Evolutionary conservation across 345 rosid genomes (phyloP), one percentile per base, ranked within the genome.

Genomic region (Sapria himalayana): DNA sequence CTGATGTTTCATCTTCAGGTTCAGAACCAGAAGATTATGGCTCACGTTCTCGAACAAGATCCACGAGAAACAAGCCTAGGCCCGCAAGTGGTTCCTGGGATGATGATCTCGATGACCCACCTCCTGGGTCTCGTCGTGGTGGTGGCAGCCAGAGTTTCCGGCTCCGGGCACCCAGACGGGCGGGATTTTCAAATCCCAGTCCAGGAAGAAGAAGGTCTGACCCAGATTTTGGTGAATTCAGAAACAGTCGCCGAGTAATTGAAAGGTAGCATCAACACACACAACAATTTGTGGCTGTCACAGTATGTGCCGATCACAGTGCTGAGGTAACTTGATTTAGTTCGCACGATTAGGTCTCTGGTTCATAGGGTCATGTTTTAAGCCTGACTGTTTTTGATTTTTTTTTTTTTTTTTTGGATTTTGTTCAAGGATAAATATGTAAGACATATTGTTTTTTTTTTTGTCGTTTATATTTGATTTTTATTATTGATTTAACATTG

Each of bases 241-340:
- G 45, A 33, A 76, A 73, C 43, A 62, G 64, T 19, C 60, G 78
- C 23, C 63, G 75, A 4, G 70, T 76, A 27, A 75, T 68, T 33
- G 73, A 66, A 49, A 64, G 84, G 55, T 75, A 45, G n/a, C n/a
- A n/a, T n/a, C n/a, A n/a, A 46, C n/a, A n/a, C n/a, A n/a, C n/a
- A n/a, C n/a, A n/a, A n/a, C n/a, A n/a, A n/a, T n/a, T n/a, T n/a
- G n/a, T n/a, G n/a, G n/a, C n/a, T n/a, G n/a, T n/a, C n/a, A n/a
- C n/a, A n/a, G n/a, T n/a, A n/a, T n/a, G n/a, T n/a, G n/a, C n/a
- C n/a, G n/a, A n/a, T n/a, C n/a, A n/a, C n/a, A n/a, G n/a, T n/a
- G n/a, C n/a, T n/a, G n/a, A n/a, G n/a, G n/a, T n/a, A n/a, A n/a
- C n/a, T n/a, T n/a, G n/a, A n/a, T n/a, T n/a, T n/a, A n/a, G n/a